phyloP scores from a whole-genome alignment of 768 basidiomycete genomes.

The Scleroderma bovista region DNA sequence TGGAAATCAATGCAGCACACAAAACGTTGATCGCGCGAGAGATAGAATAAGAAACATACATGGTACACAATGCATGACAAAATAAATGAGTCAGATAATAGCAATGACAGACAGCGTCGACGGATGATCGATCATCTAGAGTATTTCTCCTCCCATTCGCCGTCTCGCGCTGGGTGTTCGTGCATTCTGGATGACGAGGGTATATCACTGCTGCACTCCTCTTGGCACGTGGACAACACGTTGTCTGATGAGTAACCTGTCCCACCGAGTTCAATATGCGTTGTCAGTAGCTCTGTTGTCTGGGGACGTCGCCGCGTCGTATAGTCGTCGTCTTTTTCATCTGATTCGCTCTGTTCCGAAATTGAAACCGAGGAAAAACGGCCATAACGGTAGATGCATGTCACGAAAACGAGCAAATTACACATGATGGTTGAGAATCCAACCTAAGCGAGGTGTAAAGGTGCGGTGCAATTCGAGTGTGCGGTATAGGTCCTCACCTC shows the following conservation, averaged over 20 bases:
- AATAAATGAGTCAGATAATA: no score
- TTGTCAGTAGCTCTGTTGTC: conserved; percentile 9
- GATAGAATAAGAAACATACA: no score
- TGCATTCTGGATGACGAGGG: conserved; percentile 19
- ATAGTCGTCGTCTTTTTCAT: conserved; percentile 9
- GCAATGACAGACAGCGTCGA: no score
- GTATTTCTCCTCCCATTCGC: neutral
- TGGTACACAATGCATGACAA: no score
- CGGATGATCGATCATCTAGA: neutral
- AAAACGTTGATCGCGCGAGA: no score
- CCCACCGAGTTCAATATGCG: conserved; percentile 1
- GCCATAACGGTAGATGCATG: conserved; percentile 11
- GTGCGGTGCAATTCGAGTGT: neutral
- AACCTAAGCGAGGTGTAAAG: conserved; percentile 4
- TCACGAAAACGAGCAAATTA: conserved; percentile 17
- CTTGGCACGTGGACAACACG: neutral
- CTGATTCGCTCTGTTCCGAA: neutral
- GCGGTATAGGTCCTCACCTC: conserved; percentile 8
- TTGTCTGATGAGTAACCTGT: neutral
- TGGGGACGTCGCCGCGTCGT: conserved; percentile 1
- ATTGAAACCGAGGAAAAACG: neutral
- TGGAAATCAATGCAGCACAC: no score
- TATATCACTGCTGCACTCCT: neutral
- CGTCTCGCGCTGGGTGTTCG: neutral
- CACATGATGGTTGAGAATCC: conserved; percentile 13